Base-by-base conservation (phyloP, 2,329 filamentous ascomycete genomes). In the Orbilia blumenaviensis region DNA sequence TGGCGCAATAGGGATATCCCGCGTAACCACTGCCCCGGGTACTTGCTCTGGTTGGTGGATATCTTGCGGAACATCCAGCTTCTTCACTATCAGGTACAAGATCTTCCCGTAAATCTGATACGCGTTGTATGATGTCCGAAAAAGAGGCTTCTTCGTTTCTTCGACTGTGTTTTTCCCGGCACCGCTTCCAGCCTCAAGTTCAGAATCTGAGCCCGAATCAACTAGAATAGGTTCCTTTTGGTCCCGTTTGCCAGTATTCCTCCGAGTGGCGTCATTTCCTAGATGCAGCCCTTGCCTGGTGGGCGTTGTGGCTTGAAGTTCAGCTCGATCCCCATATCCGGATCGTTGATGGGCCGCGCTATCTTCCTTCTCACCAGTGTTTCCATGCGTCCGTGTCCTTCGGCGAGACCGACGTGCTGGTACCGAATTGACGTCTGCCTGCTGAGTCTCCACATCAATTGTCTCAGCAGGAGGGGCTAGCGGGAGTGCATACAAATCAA, bases 71-170 rank as follows among this genome's bases (percentile, higher is more conserved):
- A 44, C n/a, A 52, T 75, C 63, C 18, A 75, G 29, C 42, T 61
- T 75, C 83, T 89, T 90, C 81, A 99, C 90, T 7, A 99, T 91
- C 72, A 99, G 86, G 83, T 94, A 98, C 25, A 99, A 85, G 52
- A 97, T 93, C 79, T 93, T 91, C 9, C 95, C 93, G 84, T 97
- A 96, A 81, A 99, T 97, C 80, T 91, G 92, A 84, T 98, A 98
- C 7, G 95, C 94, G 81, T 98, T 93, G 83, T 98, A 99, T 12
- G 89, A 90, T 25, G 94, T 95, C 77, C 91, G 90, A 85, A 97
- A 88, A 18, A 88, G 88, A 80, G 96, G 84, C 83, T 97, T 98
- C 85, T 99, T 97, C 84, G 97, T 96, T 81, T 96, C 91, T 69
- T 91, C 89, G 8, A 82, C 82, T 18, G 23, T 41, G 16, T 81